Evolutionary conservation across 129 eudicot species (phyloP).

Genomic region (Scalesia atractyloides): DNA sequence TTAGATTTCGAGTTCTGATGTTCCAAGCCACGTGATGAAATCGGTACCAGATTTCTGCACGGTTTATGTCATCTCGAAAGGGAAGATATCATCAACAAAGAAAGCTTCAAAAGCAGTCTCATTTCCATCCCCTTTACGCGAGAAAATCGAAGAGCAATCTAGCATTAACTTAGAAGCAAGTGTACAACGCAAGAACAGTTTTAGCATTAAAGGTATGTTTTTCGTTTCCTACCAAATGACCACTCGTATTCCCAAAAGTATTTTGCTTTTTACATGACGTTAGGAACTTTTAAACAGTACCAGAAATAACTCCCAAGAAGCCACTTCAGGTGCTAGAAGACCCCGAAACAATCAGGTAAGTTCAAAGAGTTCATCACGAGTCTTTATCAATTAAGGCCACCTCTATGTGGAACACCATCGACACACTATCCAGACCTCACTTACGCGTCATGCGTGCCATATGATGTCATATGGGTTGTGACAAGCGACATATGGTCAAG

Average conservation of each 20-base stretch:
- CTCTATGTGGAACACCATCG: too few relatives aligned
- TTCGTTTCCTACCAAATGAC: slow-evolving; percentile 6
- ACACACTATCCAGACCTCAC: too few relatives aligned
- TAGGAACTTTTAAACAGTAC: slow-evolving; percentile 32
- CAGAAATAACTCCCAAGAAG: slow-evolving; percentile 28
- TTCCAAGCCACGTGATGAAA: slow-evolving; percentile 58
- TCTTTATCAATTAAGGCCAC: too few relatives aligned
- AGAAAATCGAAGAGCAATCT: slow-evolving; percentile 36
- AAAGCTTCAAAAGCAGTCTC: slow-evolving; percentile 63
- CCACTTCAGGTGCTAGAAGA: slow-evolving; percentile 30
- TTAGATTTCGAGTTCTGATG: slow-evolving; percentile 58
- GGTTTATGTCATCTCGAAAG: slow-evolving; percentile 73
- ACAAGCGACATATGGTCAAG: too few relatives aligned
- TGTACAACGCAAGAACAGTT: slow-evolving; percentile 31
- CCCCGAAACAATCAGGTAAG: slow-evolving; percentile 32
- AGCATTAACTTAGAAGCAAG: slow-evolving; percentile 13
- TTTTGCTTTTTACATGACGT: slow-evolving; percentile 10
- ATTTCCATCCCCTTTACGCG: slow-evolving; percentile 54
- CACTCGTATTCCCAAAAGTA: slow-evolving; percentile 2
- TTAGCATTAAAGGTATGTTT: slow-evolving; percentile 38
- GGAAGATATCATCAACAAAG: slow-evolving; percentile 62
- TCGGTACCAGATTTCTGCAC: slow-evolving; percentile 75
- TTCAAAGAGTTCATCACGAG: background rate
- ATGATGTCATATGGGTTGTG: too few relatives aligned
- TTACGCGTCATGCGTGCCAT: too few relatives aligned